Evolutionary conservation across 306 rosid species (phyloP).

Genomic region (Urtica urens): DNA sequence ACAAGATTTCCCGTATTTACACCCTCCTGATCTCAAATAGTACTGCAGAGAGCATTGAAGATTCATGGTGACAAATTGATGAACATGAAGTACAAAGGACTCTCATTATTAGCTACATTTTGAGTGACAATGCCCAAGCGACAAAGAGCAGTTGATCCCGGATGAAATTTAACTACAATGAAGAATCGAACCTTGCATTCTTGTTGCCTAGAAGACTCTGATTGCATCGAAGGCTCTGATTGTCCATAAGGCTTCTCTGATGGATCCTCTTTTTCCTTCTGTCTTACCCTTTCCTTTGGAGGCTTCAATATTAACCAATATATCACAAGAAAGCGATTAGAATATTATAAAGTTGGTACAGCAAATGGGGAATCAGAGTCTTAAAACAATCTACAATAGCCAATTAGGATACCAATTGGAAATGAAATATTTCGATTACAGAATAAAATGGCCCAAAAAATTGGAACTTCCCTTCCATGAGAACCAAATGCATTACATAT

Average conservation of each 20-base stretch:
- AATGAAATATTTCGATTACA: too few relatives aligned
- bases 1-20: constrained; percentile 74
- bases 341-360: background rate
- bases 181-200: constrained; percentile 80
- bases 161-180: constrained; percentile 5
- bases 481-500: background rate
- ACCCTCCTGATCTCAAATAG: constrained; percentile 75
- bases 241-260: constrained; percentile 43
- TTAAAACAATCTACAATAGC: too few relatives aligned
- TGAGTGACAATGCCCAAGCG: background rate
- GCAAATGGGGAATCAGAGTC: too few relatives aligned
- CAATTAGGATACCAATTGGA: too few relatives aligned
- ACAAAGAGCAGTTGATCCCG: background rate
- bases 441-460: background rate
- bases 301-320: constrained; percentile 28
- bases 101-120: too few relatives aligned
- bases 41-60: constrained; percentile 64
- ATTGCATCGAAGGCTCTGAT: too few relatives aligned
- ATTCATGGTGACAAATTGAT: too few relatives aligned
- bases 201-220: constrained; percentile 33
- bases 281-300: constrained; percentile 39
- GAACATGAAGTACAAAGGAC: too few relatives aligned
- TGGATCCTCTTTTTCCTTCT: constrained; percentile 46
- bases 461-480: too few relatives aligned
- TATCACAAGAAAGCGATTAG: background rate